phyloP scores from a whole-genome alignment of 2,329 filamentous ascomycete genomes.

The Beauveria rudraprayagi region DNA sequence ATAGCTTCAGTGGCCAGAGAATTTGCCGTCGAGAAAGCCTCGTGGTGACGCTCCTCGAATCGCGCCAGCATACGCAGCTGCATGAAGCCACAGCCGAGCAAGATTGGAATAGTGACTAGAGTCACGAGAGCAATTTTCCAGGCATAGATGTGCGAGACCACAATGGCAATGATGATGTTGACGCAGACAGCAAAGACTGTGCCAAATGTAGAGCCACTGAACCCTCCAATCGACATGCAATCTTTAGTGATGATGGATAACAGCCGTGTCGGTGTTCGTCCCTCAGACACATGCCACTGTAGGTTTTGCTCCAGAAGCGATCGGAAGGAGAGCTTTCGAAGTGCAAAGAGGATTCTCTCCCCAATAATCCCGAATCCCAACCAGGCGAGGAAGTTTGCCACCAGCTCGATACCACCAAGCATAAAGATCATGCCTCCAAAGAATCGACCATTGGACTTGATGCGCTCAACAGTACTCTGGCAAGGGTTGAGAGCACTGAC shows the following conservation, averaged over 20 bases:
- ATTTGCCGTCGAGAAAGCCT: constrained; percentile 39
- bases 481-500: constrained; percentile 50
- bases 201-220: constrained; percentile 49
- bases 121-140: constrained; percentile 53
- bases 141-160: constrained; percentile 46
- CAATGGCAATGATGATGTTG: constrained; percentile 45
- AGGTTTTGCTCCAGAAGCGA: constrained; percentile 50
- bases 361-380: constrained; percentile 47
- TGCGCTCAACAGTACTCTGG: constrained; percentile 35
- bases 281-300: constrained; percentile 48
- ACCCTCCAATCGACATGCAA: constrained; percentile 42
- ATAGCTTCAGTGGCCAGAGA: constrained; percentile 42
- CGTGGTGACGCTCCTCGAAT: constrained; percentile 39
- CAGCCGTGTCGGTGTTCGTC: constrained; percentile 35
- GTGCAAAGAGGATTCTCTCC: constrained; percentile 47
- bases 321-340: constrained; percentile 47
- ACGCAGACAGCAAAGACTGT: constrained; percentile 45
- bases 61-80: constrained; percentile 39
- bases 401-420: constrained; percentile 50
- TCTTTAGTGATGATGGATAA: constrained; percentile 49
- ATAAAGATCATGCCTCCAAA: constrained; percentile 54
- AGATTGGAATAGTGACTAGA: constrained; percentile 42
- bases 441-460: constrained; percentile 41
- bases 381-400: constrained; percentile 51
- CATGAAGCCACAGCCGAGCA: constrained; percentile 47